phyloP scores from a whole-genome alignment of 345 rosid genomes.

The Salix dunnii region DNA sequence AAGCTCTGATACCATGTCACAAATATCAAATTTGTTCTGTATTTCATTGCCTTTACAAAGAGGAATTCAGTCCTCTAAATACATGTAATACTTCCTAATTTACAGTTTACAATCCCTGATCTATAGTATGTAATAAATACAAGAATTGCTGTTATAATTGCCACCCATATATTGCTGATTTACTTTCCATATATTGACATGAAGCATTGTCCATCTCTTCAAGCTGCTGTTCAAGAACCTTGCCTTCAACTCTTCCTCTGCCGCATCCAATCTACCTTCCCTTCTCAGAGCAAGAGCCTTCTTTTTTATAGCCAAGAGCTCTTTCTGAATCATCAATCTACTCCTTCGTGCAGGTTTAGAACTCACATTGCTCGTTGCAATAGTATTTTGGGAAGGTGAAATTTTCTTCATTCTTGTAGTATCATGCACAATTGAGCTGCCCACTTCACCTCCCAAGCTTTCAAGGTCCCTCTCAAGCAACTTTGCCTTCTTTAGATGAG shows the following conservation, averaged over 20 bases:
- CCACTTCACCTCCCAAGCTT: slow-evolving; percentile 22
- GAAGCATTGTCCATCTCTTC: slow-evolving; percentile 55
- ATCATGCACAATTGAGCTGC: not conserved
- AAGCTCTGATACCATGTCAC: too few species aligned
- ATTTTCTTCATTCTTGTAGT: not conserved
- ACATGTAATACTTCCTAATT: too few species aligned
- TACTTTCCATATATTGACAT: too few species aligned
- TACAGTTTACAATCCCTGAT: too few species aligned
- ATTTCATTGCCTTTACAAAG: too few species aligned
- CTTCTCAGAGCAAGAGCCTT: slow-evolving; percentile 71
- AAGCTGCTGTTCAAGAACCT: slow-evolving; percentile 61
- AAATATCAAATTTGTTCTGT: too few species aligned
- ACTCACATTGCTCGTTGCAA: slow-evolving; percentile 24
- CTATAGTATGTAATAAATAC: too few species aligned
- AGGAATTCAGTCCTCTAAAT: too few species aligned
- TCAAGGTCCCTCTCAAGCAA: slow-evolving; percentile 61
- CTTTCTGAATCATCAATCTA: slow-evolving; percentile 60
- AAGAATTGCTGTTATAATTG: too few species aligned
- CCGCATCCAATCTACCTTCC: slow-evolving; percentile 66
- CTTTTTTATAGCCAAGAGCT: slow-evolving; percentile 68
- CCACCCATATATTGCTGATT: too few species aligned
- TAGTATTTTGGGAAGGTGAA: slow-evolving; percentile 20
- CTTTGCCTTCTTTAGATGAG: slow-evolving; percentile 67
- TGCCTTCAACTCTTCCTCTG: slow-evolving; percentile 65
- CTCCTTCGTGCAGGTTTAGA: slow-evolving; percentile 38